phyloP scores from a whole-genome alignment of 129 eudicot genomes.

The Heracleum sosnowskyi region DNA sequence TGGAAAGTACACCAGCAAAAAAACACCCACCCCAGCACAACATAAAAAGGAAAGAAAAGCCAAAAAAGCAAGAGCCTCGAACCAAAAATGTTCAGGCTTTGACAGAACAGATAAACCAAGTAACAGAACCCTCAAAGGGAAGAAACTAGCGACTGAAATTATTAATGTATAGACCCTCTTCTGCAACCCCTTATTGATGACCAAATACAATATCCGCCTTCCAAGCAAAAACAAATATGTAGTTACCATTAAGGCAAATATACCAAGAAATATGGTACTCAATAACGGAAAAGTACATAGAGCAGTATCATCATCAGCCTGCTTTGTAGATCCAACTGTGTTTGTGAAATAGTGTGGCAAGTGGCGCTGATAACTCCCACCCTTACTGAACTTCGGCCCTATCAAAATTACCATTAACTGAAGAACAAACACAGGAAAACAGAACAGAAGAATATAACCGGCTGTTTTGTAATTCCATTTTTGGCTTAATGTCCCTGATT shows the following conservation, averaged over 20 bases:
- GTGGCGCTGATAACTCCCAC: slow-evolving; percentile 15
- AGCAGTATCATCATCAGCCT: slow-evolving; percentile 26
- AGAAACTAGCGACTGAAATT: slow-evolving; percentile 57
- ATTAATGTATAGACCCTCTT: slow-evolving; percentile 77
- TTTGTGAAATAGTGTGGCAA: slow-evolving; percentile 51
- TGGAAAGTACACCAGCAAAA: slow-evolving; percentile 77
- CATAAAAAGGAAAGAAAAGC: slow-evolving; percentile 78
- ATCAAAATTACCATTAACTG: slow-evolving; percentile 60
- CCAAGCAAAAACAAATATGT: slow-evolving; percentile 74
- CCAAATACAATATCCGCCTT: slow-evolving; percentile 57
- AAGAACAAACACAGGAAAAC: slow-evolving; percentile 58
- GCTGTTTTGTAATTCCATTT: slow-evolving; percentile 83
- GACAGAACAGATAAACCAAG: slow-evolving; percentile 78
- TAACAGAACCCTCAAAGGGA: slow-evolving; percentile 67
- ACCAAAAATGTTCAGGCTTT: slow-evolving; percentile 42
- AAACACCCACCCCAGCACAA: slow-evolving; percentile 74
- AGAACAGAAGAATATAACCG: slow-evolving; percentile 51
- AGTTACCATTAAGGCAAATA: slow-evolving; percentile 53
- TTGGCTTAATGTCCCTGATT: slow-evolving; percentile 54
- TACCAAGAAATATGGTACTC: slow-evolving; percentile 76
- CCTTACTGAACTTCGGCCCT: slow-evolving; percentile 41
- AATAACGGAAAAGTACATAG: slow-evolving; percentile 80
- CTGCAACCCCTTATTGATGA: slow-evolving; percentile 82
- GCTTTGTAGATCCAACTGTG: slow-evolving; percentile 15
- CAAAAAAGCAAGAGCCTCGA: slow-evolving; percentile 65